These are phyloP conservation scores for Ramaria sp. DNA, from an alignment of 768 basidiomycete species.

Conservation along the genomic window DNA sequence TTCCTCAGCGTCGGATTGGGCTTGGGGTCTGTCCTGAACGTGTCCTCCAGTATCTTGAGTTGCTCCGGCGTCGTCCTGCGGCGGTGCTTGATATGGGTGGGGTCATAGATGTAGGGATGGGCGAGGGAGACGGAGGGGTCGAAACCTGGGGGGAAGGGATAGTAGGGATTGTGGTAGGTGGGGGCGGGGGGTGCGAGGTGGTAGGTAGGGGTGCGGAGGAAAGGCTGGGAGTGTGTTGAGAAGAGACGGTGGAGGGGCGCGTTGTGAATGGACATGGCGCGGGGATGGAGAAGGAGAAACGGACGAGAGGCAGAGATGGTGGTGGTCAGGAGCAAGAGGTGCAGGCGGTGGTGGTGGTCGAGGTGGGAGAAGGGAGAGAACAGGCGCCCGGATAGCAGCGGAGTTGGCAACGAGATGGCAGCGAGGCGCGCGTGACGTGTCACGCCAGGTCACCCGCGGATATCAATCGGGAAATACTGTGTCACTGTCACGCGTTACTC, in stretches of 20 bases:
- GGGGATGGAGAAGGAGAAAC: neutral
- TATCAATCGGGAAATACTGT: no score
- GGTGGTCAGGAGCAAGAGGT: no score
- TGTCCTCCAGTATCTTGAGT: constrained; percentile 78
- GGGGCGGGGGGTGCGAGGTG: neutral
- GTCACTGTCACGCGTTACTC: no score
- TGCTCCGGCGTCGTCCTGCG: constrained; percentile 84
- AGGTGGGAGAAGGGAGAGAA: neutral
- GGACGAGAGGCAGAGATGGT: neutral
- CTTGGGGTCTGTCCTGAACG: constrained; percentile 85
- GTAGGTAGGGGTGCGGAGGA: neutral
- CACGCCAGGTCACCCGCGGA: no score
- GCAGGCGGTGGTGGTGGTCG: no score
- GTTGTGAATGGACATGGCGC: neutral
- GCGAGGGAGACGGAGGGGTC: constrained; percentile 73
- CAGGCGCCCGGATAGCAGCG: neutral
- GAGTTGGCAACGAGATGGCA: neutral
- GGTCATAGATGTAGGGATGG: constrained; percentile 80
- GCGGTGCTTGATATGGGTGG: constrained; percentile 90
- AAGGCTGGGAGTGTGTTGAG: neutral
- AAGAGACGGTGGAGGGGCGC: neutral
- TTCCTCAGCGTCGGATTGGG: constrained; percentile 77
- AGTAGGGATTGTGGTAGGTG: constrained; percentile 25
- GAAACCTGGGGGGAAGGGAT: constrained; percentile 38
- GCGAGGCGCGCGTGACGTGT: neutral